Evolutionary conservation across 2,329 filamentous ascomycete species (phyloP).

Genomic region (Colletotrichum navitas): DNA sequence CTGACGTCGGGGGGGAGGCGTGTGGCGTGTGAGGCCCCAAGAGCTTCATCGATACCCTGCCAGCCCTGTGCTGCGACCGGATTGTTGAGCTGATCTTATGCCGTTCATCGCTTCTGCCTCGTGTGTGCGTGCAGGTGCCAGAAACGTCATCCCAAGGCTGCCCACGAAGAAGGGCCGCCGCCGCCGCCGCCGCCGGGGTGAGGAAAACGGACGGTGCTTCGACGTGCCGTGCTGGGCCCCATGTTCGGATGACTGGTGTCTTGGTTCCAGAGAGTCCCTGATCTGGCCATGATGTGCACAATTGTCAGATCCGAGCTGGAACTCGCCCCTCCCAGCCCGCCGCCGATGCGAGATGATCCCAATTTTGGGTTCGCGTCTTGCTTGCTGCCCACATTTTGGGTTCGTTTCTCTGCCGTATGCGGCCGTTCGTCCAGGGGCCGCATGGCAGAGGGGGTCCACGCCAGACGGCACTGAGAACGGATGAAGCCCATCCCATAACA

Average conservation of each 20-base stretch:
- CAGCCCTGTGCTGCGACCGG: slow-evolving; percentile 57
- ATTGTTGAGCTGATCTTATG: slow-evolving; percentile 58
- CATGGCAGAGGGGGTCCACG: neutral
- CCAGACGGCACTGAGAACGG: slow-evolving; percentile 11
- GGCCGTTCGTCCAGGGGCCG: slow-evolving; percentile 14
- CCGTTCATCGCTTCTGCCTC: slow-evolving; percentile 41
- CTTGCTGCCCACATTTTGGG: slow-evolving; percentile 14
- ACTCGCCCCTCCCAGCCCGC: neutral
- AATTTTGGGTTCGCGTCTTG: slow-evolving; percentile 30
- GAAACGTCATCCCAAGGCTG: slow-evolving; percentile 40
- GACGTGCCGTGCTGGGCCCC: slow-evolving; percentile 34
- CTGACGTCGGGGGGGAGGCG: slow-evolving; percentile 40
- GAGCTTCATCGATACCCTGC: slow-evolving; percentile 47
- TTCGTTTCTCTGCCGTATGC: slow-evolving; percentile 21
- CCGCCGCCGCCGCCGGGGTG: too few relatives aligned
- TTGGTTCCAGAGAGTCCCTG: slow-evolving; percentile 42
- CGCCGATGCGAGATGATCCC: slow-evolving; percentile 38
- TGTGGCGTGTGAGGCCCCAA: slow-evolving; percentile 49
- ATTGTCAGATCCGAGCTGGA: slow-evolving; percentile 33
- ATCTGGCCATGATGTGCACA: slow-evolving; percentile 31
- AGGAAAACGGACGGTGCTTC: slow-evolving; percentile 22
- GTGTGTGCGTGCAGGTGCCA: slow-evolving; percentile 9
- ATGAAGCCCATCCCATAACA: slow-evolving; percentile 22
- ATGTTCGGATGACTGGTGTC: slow-evolving; percentile 43
- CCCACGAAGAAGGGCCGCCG: neutral